Base-by-base conservation (phyloP, 805 yeast genomes). In the Yamadazyma nakazawae region DNA sequence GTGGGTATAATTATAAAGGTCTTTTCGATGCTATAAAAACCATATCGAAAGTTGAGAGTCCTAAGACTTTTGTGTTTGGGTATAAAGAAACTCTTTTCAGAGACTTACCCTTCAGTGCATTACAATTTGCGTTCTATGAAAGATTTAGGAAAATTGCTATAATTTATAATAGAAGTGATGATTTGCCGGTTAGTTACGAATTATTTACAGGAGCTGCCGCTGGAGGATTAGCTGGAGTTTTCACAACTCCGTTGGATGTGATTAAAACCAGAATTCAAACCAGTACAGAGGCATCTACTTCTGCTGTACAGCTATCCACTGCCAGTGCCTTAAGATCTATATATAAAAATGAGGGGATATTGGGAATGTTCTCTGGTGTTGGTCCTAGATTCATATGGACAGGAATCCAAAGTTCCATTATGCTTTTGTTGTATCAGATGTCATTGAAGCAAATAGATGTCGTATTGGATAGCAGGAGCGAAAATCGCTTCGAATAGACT, bases 351-450 rank as follows among this genome's bases (percentile, higher is more conserved):
- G 97, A 94, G 63, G 98, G 99, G 0, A 43, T 84, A 0, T 49
- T 76, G 1, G 96, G 96, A 0, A 72, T 89, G 34, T 92, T 94
- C 65, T 80, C 91, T 28, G 99, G 99, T 0, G 96, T 94, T 5
- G 97, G 97, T 0, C 99, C 99, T 0, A 76, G 99, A 52, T 83
- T 90, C 54, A 85, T 94, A 4, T 94, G 99, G 99, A 92, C 98
- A 0, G 87, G 96, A 52, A 72, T 91, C 16, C 99, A 94, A 64
- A 88, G 96, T 64, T 87, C 96, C 54, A 85, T 94, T 40, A 92
- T 94, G 98, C 74, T 94, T 45, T 71, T 92, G 53, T 70, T 91
- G 34, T 94, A 94, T 66, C 99, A 94, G 64, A 71, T 81, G 37
- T 75, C 92, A 2, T 68, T 92, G 57, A 81, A 81, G 55, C 66